Evolutionary conservation across 2,329 filamentous ascomycete genomes (phyloP), one percentile per base, ranked within the genome.

Genomic region (Trichoderma polysporum): DNA sequence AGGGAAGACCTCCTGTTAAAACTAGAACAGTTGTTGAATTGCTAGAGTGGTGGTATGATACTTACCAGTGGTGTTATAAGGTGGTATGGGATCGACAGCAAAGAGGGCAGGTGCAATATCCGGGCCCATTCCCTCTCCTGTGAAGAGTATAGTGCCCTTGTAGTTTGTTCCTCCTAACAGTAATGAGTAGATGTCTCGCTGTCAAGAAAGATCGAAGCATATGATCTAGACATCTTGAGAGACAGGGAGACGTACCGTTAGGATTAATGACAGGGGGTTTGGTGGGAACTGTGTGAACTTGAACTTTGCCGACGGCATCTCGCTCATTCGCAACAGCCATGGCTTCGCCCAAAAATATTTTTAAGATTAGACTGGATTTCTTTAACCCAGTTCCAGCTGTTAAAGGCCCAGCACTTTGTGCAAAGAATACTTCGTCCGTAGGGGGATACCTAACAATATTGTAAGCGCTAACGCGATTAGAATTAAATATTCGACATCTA

Each of bases 361-460:
- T 85, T 53, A 80, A 76, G 53, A 85, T 78, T 41, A 82, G 77
- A 53, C 77, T 77, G 0, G 83, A 84, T 70, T 82, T 84, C 60
- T 80, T 77, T 2, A 84, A 73, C 0, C 82, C 78, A 0, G 83
- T 84, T 4, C 83, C 83, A 3, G 82, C 78, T 17, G 75, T 79
- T 0, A 60, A 65, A 0, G 78, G 75, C 0, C 83, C 83, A 0
- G 83, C 83, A 62, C 82, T 84, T 66, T 85, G 82, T 1, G 79
- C 82, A 65, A 85, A 85, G 72, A 85, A 84, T 50, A 84, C 76
- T 63, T 85, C 82, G 50, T 85, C 79, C 0, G 81, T 83, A 2
- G 76, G 78, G 7, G 70, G 74, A 37, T 78, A 58, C 68, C 68
- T 69, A 13, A 4, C 19, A 15, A 5, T 6, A 12, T n/a, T 39